Evolutionary conservation across 805 yeast genomes (phyloP), one percentile per base, ranked within the genome.

Genomic region (Candida verbasci): DNA sequence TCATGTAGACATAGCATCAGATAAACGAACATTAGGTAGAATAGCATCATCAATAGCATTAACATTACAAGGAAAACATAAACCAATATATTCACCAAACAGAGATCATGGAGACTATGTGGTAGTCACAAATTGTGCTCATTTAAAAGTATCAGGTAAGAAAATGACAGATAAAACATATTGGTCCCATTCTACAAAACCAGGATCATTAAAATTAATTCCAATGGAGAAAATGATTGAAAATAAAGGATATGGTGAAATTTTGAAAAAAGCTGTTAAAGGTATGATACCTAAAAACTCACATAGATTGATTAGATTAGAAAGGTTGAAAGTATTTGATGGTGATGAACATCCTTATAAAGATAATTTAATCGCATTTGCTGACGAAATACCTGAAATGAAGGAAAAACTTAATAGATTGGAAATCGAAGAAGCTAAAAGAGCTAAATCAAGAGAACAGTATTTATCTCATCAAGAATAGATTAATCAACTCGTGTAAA

Each of bases 271-370:
- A 49, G 97, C 99, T 2, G 98, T 93, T 5, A 81, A 86, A 44
- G 95, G 94, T 39, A 93, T 93, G 99, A 71, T 93, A 38, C 98
- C 98, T 29, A 89, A 86, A 65, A 91, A 93, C 60, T 80, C 80
- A 51, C 74, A 82, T 45, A 78, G 97, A 59, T 75, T 81, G 50
- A 64, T 69, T 10, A 79, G 98, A 58, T 60, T 93, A 52, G 91
- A 78, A 18, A 77, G 99, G 55, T 70, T 93, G 43, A 88, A 86
- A 62, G 78, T 86, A 0, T 85, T 75, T 57, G 97, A 94, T 49
- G 96, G 91, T 20, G 78, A 86, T 40, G 84, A 84, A 39, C 85
- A 86, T 56, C 97, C 96, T 17, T 93, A 86, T 58, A 78, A 77
- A 45, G 74, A 80, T 46, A 93, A 93, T 55, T 70, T 91, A 39